Base-by-base conservation (phyloP, 1,139 yeast genomes). In the Yamadazyma buinensis region DNA sequence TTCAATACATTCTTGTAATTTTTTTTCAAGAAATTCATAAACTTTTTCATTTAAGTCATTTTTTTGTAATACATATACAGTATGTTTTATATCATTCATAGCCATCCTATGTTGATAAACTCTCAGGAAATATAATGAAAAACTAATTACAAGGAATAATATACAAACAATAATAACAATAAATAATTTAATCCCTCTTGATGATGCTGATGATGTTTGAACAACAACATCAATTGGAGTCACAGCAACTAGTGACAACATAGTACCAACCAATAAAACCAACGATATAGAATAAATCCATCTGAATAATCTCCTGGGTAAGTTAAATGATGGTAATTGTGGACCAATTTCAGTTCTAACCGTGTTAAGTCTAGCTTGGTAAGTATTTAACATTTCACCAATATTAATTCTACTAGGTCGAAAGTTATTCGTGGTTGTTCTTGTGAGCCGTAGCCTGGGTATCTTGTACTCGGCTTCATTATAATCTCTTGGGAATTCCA, bases 141-240 rank as follows among this genome's bases (percentile, higher is more conserved):
- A 46, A 10, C 77, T 61, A 7, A 72, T 52, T 1, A 81, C 44
- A 1, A 77, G 61, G 41, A 84, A 78, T 4, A 77, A 61, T 5
- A 79, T 86, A 48, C 86, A 74, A 8, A 84, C 87, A 32, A 79
- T 76, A 15, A 85, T 78, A 23, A 88, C 88, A 44, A 84, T 82
- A 44, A 84, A 80, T 13, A 84, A 74, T 52, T 85, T 83, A 56
- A 85, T 60, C 9, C 72, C 79, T 43, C 75, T 76, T 37, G 75
- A 75, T 15, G 74, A 61, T 2, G 77, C 59, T 28, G 72, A 64
- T 1, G 72, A 55, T 2, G 90, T 79, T 55, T 82, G 90, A 1
- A 76, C 75, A 40, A 84, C 72, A 31, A 84, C 79, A 56, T 85
- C 95, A n/a, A 83, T 69, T 2, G 88, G 88, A 0, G 88, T 72